phyloP scores from a whole-genome alignment of 73 alveolate species.

The Uronychia setigera region DNA sequence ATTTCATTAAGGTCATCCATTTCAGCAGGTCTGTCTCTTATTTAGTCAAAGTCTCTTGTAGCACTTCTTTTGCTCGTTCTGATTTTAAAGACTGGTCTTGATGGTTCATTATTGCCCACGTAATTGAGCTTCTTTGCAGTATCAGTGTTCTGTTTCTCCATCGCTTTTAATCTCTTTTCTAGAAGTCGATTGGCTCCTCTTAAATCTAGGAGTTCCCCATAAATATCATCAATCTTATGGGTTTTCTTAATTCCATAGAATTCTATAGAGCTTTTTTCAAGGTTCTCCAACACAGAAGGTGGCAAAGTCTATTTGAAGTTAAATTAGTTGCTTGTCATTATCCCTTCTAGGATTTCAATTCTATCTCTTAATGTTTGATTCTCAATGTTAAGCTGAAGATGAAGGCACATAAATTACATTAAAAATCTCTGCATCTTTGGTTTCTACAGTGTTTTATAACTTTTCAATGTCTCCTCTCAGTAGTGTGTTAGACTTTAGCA shows the following conservation, averaged over 20 bases:
- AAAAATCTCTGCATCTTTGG: conserved; percentile 34
- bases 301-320: conserved; percentile 8
- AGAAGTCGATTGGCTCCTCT: conserved; percentile 30
- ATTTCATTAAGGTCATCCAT: neutral
- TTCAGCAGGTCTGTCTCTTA: neutral
- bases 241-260: neutral
- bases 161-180: conserved; percentile 29
- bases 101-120: conserved; percentile 55
- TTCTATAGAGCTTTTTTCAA: conserved; percentile 1
- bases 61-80: neutral
- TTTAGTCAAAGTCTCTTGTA: neutral
- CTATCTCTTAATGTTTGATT: conserved; percentile 58
- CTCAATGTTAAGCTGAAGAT: conserved; percentile 31
- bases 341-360: conserved; percentile 58
- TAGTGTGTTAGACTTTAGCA: conserved; percentile 55
- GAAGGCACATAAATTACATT: neutral
- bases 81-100: conserved; percentile 33
- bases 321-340: conserved; percentile 14
- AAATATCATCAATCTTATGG: conserved; percentile 34
- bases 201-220: conserved; percentile 34
- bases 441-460: conserved; percentile 2
- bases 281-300: conserved; percentile 1
- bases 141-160: conserved; percentile 34
- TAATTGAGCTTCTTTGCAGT: conserved; percentile 30
- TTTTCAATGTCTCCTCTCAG: conserved; percentile 56